Conservation (phyloP, 495 filamentous ascomycete genomes). For the Penicillium subrubescens region DNA sequence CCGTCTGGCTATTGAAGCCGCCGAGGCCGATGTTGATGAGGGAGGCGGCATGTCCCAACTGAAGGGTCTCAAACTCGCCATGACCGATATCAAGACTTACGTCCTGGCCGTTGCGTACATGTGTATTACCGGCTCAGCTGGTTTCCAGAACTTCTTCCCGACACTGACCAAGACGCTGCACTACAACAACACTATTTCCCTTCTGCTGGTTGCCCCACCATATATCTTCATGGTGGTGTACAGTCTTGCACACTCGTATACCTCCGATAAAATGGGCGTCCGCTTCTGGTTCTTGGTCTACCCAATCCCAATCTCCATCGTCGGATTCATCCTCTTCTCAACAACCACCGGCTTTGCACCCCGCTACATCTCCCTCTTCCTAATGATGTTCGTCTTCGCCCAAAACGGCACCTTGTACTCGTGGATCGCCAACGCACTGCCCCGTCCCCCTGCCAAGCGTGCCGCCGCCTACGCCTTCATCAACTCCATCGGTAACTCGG, state of each 20-base stretch:
- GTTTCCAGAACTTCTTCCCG: constrained; percentile 61
- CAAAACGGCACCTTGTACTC: constrained; percentile 56
- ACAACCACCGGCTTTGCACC: constrained; percentile 48
- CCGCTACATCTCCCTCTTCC: constrained; percentile 56
- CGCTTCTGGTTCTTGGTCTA: constrained; percentile 58
- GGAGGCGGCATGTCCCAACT: constrained; percentile 50
- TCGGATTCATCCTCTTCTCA: constrained; percentile 56
- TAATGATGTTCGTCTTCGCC: constrained; percentile 57
- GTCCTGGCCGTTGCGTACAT: constrained; percentile 52
- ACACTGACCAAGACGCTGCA: constrained; percentile 48
- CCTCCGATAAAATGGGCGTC: constrained; percentile 46
- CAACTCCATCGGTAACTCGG: constrained; percentile 55
- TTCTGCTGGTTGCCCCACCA: constrained; percentile 55
- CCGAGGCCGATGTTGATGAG: constrained; percentile 53
- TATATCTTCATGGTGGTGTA: constrained; percentile 59
- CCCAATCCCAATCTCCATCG: constrained; percentile 51
- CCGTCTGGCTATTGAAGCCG: constrained; percentile 49
- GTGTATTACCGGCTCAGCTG: constrained; percentile 51
- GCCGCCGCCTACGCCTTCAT: constrained; percentile 58
- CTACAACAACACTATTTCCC: constrained; percentile 42
- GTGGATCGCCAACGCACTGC: constrained; percentile 57
- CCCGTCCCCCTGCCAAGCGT: constrained; percentile 55
- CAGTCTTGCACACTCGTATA: constrained; percentile 45
- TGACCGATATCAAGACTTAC: constrained; percentile 56
- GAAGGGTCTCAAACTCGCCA: constrained; percentile 52